Percentiles rank a stretch among this genome's conserved stretches.
phyloP scores from a whole-genome alignment of 106 monocot genomes.

The Phalaenopsis aphrodite region DNA sequence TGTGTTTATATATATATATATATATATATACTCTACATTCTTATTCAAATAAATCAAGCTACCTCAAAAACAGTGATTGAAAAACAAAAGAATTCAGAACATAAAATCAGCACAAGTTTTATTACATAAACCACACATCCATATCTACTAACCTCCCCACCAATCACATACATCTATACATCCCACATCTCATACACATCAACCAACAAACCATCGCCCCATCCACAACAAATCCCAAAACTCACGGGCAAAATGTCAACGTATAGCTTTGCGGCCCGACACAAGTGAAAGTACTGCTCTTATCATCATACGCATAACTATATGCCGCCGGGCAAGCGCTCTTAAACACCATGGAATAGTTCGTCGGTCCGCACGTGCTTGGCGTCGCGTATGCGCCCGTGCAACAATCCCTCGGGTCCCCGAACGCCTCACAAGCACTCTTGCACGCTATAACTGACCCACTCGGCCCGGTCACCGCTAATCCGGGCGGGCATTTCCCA shows the following conservation, averaged over 20 bases:
- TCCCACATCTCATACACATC: too few species aligned
- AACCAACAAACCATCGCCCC: too few species aligned
- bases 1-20: too few species aligned
- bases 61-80: too few species aligned
- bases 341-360: slow-evolving; percentile 33
- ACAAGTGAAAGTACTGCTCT: slow-evolving; percentile 33
- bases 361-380: slow-evolving; percentile 20
- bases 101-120: too few species aligned
- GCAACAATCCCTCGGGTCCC: slow-evolving; percentile 22
- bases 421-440: slow-evolving; percentile 31
- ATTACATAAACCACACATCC: too few species aligned
- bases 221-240: too few species aligned
- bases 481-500: slow-evolving; percentile 21
- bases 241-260: slow-evolving; percentile 37
- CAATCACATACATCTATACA: too few species aligned
- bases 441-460: slow-evolving; percentile 18
- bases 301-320: slow-evolving; percentile 42
- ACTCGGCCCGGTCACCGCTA: slow-evolving; percentile 24
- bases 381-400: slow-evolving; percentile 22
- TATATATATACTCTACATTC: too few species aligned
- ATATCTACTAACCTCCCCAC: too few species aligned
- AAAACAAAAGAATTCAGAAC: too few species aligned
- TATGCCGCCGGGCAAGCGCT: slow-evolving; percentile 27
- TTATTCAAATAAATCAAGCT: too few species aligned
- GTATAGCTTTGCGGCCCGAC: slow-evolving; percentile 15